Evolutionary conservation across 768 basidiomycete species (phyloP), one percentile per base, ranked within the genome.

Genomic region (Leccinum ochraceum): DNA sequence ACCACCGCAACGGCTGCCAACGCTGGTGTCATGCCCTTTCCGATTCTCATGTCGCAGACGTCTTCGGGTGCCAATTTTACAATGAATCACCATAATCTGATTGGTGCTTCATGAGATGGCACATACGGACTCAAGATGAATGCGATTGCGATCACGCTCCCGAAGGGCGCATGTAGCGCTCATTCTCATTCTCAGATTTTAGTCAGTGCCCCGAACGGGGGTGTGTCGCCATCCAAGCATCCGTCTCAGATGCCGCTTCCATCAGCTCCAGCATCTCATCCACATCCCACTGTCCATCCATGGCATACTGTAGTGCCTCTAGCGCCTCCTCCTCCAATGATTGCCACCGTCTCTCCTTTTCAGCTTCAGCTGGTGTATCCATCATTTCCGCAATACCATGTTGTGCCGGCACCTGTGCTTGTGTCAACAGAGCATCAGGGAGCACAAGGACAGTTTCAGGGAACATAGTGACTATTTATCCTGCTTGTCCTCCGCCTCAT

Each of bases 331-430:
- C 67, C 63, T 4, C 62, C 64, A 36, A 62, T 67, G 1, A 28
- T 70, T 14, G 26, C n/a, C 9, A n/a, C 65, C 1, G 59, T 67
- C 20, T 8, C 69, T 9, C 28, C 61, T 9, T 71, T 64, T 57
- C 60, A 63, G 10, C 39, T 42, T 9, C 69, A 54, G 17, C 56
- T 62, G 49, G 26, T 69, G 55, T 70, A 65, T 24, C 26, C 61
- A 14, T 63, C 69, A 0, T 71, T 65, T 59, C 26, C 59, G 34
- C 70, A 53, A 34, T 70, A 71, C 52, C 63, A 54, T 30, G 16
- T 68, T 30, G 28, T 30, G 17, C 17, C 9, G 0, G n/a, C 6
- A 11, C 39, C 39, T 3, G 17, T 17, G 17, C 42, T 8, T 3
- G 9, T 44, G n/a, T 44, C 28, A 30, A 0, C 28, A 30, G 8